These are phyloP conservation scores for Diaporthe eres DNA, from an alignment of 2,329 filamentous ascomycete species.

Conservation along the genomic window DNA sequence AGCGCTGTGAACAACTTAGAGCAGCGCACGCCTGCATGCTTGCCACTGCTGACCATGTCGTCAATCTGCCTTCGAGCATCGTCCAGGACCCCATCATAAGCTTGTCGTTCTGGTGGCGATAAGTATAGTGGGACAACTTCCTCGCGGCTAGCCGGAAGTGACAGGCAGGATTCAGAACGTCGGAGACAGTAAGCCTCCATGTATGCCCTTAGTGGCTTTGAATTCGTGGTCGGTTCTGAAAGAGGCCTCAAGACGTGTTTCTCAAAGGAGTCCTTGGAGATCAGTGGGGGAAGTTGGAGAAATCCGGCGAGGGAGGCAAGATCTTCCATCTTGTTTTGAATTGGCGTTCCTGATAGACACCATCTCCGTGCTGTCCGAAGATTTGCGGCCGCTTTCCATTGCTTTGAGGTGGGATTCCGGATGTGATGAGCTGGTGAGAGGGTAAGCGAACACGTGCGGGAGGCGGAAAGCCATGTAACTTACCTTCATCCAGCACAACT, in stretches of 20 bases:
- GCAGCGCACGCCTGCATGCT: background rate
- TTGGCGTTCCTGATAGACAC: constrained; percentile 68
- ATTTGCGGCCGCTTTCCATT: constrained; percentile 58
- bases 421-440: constrained; percentile 61
- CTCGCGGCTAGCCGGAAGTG: constrained; percentile 45
- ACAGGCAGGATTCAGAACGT: constrained; percentile 56
- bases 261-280: constrained; percentile 56
- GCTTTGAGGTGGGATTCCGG: constrained; percentile 60
- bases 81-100: background rate
- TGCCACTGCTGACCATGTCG: constrained; percentile 12
- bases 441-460: background rate
- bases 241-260: constrained; percentile 58
- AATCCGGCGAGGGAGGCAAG: constrained; percentile 66
- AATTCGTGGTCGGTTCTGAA: constrained; percentile 46
- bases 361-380: constrained; percentile 62
- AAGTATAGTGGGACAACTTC: constrained; percentile 46
- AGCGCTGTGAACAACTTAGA: constrained; percentile 14
- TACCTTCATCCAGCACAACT: constrained; percentile 62
- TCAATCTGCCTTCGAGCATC: background rate
- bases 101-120: background rate
- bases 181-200: constrained; percentile 58
- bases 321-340: constrained; percentile 68
- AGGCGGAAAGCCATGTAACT: background rate
- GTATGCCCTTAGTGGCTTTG: constrained; percentile 51
- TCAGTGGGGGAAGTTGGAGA: constrained; percentile 58